Evolutionary conservation across 1,284 basidiomycete genomes (phyloP).

Genomic region (Leccinum griseonigrum): DNA sequence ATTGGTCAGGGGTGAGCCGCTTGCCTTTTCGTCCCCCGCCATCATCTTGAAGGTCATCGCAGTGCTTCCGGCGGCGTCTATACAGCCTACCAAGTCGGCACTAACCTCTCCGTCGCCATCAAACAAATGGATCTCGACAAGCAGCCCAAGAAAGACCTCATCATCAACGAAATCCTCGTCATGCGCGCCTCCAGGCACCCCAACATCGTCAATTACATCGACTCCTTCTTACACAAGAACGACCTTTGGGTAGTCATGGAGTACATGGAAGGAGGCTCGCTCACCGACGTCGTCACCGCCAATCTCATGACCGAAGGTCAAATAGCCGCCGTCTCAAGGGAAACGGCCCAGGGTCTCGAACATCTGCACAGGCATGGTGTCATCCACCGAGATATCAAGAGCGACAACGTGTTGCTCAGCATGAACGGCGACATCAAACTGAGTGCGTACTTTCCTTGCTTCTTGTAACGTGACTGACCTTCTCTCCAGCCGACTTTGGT

Average conservation of each 20-base stretch:
- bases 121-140: constrained; percentile 99
- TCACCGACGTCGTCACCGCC: constrained; percentile 96
- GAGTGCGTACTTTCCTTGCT: constrained; percentile 56
- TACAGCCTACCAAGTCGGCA: constrained; percentile 95
- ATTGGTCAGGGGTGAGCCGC: constrained; percentile 90
- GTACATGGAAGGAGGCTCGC: constrained; percentile 95
- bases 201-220: constrained; percentile 99
- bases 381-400: constrained; percentile 98
- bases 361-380: constrained; percentile 94
- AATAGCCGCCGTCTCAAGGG: constrained; percentile 90
- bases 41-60: constrained; percentile 4
- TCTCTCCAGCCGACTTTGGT: constrained; percentile 86
- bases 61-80: constrained; percentile 98
- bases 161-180: constrained; percentile 99
- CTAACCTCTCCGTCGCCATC: constrained; percentile 93
- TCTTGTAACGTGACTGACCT: constrained; percentile 3
- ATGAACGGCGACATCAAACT: constrained; percentile 96
- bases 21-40: background rate
- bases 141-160: constrained; percentile 99
- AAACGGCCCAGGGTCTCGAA: constrained; percentile 88
- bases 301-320: constrained; percentile 96
- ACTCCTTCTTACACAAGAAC: constrained; percentile 96
- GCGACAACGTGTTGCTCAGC: constrained; percentile 92
- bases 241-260: constrained; percentile 99
- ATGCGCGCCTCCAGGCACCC: constrained; percentile 96